These are phyloP conservation scores for Dactylellina haptotyla DNA, from an alignment of 2,329 filamentous ascomycete species.

Conservation along the genomic window DNA sequence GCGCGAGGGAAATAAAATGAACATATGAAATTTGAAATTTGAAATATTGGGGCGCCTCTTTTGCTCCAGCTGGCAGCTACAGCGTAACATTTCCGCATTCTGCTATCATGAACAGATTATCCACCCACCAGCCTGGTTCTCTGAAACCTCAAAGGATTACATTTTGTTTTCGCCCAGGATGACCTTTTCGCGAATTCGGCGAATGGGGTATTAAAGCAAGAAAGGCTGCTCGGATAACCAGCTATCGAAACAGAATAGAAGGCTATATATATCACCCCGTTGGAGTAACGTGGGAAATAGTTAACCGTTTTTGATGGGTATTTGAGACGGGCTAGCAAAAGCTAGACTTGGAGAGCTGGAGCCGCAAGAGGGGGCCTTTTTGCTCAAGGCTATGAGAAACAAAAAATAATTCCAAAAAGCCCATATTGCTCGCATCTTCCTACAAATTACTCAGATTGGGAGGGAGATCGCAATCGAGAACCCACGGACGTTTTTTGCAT, in stretches of 20 bases:
- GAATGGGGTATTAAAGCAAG: not conserved
- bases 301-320: no score
- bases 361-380: no score
- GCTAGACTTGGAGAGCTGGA: no score
- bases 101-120: not conserved
- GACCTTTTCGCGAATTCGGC: conserved; percentile 34
- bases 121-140: not conserved
- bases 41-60: conserved; percentile 12
- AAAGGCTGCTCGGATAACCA: not conserved
- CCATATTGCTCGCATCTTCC: no score
- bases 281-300: no score
- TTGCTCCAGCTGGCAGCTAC: not conserved
- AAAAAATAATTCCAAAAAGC: no score
- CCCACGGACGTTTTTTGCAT: not conserved
- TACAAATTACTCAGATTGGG: no score
- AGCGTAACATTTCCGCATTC: conserved; percentile 4
- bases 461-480: not conserved
- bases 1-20: no score
- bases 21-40: conserved; percentile 28
- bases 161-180: not conserved
- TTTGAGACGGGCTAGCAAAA: no score
- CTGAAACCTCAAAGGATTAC: conserved; percentile 41
- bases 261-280: conserved; percentile 10
- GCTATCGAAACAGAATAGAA: not conserved
- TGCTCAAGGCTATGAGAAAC: no score